Evolutionary conservation across 306 rosid species (phyloP), one percentile per base, ranked within the genome.

Genomic region (Cicer chorassanicum): DNA sequence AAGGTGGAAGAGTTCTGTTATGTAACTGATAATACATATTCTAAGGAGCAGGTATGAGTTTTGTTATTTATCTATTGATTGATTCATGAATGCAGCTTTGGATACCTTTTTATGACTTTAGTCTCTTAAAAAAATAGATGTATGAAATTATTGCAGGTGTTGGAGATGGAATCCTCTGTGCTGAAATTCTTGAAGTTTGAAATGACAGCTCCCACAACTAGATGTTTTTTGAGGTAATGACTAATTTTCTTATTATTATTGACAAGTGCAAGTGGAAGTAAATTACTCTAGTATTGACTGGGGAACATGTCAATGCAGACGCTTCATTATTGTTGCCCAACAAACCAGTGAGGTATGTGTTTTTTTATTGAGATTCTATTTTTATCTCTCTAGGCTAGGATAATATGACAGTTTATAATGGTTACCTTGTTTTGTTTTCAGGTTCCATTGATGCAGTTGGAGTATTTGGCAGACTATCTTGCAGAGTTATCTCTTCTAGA

Each of bases 1-100:
- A 93, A 93, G 79, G 96, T 83, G 68, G 95, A 93, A 76, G 98
- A 93, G 46, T 93, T 89, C 70, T 90, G 95, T 73, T 90, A 89
- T 68, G 82, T 90, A 66, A 93, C 98, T n/a, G 98, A 93, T 75
- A 86, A 89, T 84, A 87, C 98, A 2, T 93, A 93, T 48, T 89
- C 90, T 65, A 90, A 84, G 72, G 93, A 93, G 10, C 90, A 90
- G 91, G 97, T 91, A 65, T 53, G 36, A 24, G 49, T 73, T 79
- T 63, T 10, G 12, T 48, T 9, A 48, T 72, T 12, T 66, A 12
- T 60, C 19, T 29, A 12, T 6, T 60, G 10, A 34, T 55, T n/a
- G 72, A 65, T 39, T 63, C 67, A 59, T 46, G 42, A 39, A 36
- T 48, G 55, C 29, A 40, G 38, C 68, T 60, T 24, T 76, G 13